phyloP scores from a whole-genome alignment of 2,329 filamentous ascomycete genomes.

The Aurifilum marmelostoma region DNA sequence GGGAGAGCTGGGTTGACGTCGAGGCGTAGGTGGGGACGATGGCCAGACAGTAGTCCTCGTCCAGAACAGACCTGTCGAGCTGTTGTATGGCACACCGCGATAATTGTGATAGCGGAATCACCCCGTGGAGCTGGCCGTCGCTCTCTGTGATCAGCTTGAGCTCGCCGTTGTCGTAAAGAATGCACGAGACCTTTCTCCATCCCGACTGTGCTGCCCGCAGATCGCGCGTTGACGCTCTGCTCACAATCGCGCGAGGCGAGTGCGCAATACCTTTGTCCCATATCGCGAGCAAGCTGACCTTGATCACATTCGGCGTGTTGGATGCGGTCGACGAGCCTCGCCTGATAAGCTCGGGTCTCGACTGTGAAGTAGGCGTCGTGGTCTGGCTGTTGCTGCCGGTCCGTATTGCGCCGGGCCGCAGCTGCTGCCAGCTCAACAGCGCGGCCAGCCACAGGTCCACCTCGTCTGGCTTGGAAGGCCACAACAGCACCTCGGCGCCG shows the following conservation, averaged over 20 bases:
- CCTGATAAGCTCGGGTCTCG: constrained; percentile 48
- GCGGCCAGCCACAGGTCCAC: constrained; percentile 81
- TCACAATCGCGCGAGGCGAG: constrained; percentile 59
- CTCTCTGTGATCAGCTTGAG: constrained; percentile 89
- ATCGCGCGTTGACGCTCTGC: constrained; percentile 61
- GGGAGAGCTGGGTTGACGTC: constrained; percentile 70
- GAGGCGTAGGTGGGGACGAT: constrained; percentile 93
- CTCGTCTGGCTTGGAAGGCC: constrained; percentile 66
- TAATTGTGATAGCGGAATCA: constrained; percentile 85
- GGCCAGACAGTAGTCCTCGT: constrained; percentile 91
- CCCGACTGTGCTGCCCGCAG: constrained; percentile 57
- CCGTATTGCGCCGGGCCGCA: constrained; percentile 63
- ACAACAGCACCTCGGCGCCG: constrained; percentile 65
- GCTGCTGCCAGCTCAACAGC: constrained; percentile 79
- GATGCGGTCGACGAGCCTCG: constrained; percentile 44
- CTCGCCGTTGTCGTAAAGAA: constrained; percentile 91
- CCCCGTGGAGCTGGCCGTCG: constrained; percentile 77
- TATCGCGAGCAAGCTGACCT: constrained; percentile 86
- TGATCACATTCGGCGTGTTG: constrained; percentile 68
- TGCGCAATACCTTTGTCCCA: constrained; percentile 78
- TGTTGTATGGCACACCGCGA: constrained; percentile 90
- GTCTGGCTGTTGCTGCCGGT: constrained; percentile 32
- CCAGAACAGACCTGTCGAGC: constrained; percentile 85
- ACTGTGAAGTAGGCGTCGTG: constrained; percentile 26
- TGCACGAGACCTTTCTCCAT: constrained; percentile 90